Conservation (phyloP, 768 basidiomycete species). For the Coprinopsis sp. region DNA sequence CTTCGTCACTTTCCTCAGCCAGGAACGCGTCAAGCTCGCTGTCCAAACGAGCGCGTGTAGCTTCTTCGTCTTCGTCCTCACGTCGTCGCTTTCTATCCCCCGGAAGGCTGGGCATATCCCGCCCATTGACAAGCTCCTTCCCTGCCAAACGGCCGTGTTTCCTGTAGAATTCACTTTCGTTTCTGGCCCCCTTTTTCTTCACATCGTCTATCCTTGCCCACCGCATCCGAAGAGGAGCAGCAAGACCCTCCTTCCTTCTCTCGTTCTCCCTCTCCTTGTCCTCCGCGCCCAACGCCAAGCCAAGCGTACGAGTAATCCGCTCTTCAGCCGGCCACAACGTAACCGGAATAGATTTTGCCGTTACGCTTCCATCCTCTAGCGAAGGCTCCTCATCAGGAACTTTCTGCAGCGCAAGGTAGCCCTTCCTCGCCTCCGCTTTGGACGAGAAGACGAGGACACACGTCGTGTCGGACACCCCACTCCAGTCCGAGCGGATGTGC, state of each 20-base stretch:
- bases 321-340: conserved; percentile 78
- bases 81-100: conserved; percentile 2
- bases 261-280: not conserved
- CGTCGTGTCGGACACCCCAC: conserved; percentile 82
- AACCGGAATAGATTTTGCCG: conserved; percentile 66
- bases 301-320: conserved; percentile 67
- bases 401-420: conserved; percentile 49
- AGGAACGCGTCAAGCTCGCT: conserved; percentile 69
- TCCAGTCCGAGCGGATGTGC: conserved; percentile 71
- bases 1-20: conserved; percentile 33
- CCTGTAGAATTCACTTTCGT: conserved; percentile 73
- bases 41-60: conserved; percentile 45
- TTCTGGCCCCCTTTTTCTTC: conserved; percentile 72
- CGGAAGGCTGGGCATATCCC: conserved; percentile 22
- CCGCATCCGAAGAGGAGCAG: conserved; percentile 64
- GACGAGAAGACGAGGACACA: conserved; percentile 74
- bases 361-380: conserved; percentile 46
- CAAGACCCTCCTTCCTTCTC: conserved; percentile 44
- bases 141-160: conserved; percentile 66
- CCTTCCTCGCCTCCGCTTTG: conserved; percentile 47
- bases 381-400: conserved; percentile 34
- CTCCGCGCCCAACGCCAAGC: conserved; percentile 37
- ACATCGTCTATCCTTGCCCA: conserved; percentile 72
- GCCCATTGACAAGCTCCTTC: conserved; percentile 45
- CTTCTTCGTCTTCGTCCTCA: conserved; percentile 31